These are phyloP conservation scores for Yamadazyma mexicana DNA, from an alignment of 1,139 yeast genomes.

Conservation along the genomic window DNA sequence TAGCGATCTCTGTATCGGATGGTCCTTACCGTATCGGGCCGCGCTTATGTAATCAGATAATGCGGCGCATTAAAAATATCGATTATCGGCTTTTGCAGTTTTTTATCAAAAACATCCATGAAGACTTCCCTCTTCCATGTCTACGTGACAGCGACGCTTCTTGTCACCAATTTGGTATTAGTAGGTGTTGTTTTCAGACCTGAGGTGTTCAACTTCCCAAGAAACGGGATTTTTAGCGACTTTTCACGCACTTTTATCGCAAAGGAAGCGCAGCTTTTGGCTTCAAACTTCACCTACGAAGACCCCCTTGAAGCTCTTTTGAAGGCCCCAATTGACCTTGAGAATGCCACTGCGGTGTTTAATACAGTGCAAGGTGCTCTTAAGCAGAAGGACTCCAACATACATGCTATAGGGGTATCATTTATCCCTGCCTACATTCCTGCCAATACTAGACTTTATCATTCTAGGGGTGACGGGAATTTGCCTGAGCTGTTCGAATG, in stretches of 20 bases:
- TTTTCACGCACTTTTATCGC: too few species aligned
- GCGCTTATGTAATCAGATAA: too few species aligned
- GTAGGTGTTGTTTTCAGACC: neutral
- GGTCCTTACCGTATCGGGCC: too few species aligned
- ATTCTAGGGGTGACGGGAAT: conserved; percentile 33
- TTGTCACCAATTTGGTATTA: neutral
- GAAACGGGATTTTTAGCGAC: neutral
- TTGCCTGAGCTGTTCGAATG: conserved; percentile 51
- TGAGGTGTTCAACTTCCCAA: neutral
- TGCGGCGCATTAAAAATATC: too few species aligned
- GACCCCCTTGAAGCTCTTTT: neutral
- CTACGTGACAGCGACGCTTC: neutral
- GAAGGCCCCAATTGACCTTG: conserved; percentile 31
- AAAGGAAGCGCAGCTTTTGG: too few species aligned
- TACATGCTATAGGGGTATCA: conserved; percentile 55
- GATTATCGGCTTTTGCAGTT: neutral
- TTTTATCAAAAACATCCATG: neutral
- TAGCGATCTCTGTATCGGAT: too few species aligned
- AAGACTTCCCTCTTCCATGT: neutral
- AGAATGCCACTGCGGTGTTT: conserved; percentile 53
- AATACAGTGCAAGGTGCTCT: conserved; percentile 51
- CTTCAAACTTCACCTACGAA: neutral
- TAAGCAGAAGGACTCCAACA: conserved; percentile 47
- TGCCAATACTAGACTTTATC: conserved; percentile 53
- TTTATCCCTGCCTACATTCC: conserved; percentile 58